These are phyloP conservation scores for Suillus discolor DNA, from an alignment of 768 basidiomycete genomes.

Conservation along the genomic window DNA sequence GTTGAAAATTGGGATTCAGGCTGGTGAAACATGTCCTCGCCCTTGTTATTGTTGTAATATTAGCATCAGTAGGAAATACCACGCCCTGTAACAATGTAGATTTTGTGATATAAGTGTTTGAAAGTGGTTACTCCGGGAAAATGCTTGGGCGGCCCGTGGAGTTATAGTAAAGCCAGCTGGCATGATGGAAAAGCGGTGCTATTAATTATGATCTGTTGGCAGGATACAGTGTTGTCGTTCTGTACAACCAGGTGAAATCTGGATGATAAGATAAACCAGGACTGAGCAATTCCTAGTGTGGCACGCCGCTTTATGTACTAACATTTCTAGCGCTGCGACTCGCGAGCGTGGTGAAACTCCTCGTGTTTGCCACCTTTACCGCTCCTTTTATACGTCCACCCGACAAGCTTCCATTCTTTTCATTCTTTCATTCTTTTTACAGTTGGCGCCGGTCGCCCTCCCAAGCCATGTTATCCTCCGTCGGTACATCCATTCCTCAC, in stretches of 20 bases:
- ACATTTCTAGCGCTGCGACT: constrained; percentile 14
- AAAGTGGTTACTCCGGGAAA: not conserved
- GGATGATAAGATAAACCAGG: not conserved
- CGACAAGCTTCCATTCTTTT: constrained; percentile 34
- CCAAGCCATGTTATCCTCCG: constrained; percentile 21
- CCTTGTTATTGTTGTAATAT: not conserved
- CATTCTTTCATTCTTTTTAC: constrained; percentile 22
- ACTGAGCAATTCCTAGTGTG: not conserved
- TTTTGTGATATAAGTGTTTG: not conserved
- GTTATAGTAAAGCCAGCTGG: not conserved
- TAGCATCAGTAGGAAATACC: not conserved
- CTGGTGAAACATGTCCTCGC: not conserved
- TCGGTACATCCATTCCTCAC: constrained; percentile 47
- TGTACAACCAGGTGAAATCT: not conserved
- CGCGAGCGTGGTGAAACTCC: constrained; percentile 16
- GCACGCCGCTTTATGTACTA: not conserved
- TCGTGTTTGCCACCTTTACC: constrained; percentile 22
- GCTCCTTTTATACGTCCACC: constrained; percentile 31
- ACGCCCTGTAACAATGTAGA: not conserved
- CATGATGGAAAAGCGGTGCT: not conserved
- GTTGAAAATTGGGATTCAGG: constrained; percentile 1
- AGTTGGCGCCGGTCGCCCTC: constrained; percentile 54
- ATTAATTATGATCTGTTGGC: not conserved
- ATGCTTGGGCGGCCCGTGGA: too few relatives aligned
- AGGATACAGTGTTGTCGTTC: not conserved